Base-by-base conservation (phyloP, 225 moss, liverwort and hornwort species). In the Polytrichum commune region DNA sequence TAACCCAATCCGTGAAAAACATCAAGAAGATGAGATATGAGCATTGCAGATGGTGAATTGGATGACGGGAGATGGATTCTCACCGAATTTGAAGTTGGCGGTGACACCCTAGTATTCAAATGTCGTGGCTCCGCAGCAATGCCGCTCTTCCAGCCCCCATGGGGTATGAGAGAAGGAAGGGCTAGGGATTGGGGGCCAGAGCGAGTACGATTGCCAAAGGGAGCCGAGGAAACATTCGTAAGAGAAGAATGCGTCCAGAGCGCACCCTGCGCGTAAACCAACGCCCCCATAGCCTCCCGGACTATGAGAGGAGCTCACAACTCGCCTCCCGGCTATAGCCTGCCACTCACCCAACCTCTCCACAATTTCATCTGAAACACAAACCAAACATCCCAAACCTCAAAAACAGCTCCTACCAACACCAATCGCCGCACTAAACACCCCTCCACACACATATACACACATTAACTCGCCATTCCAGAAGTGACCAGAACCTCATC, bases 321-420 rank as follows among this genome's bases (percentile, higher is more conserved):
- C 19, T 6, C 46, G 53, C 46, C 5, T 46, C 46, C 46, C 46
- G 46, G 46, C 3, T 27, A 54, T 54, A 13, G 46, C 46, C 13
- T 53, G 18, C 23, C 13, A 35, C 27, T 53, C 53, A 63, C 54
- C 53, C 54, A 66, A 62, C 54, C 54, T 62, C 60, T 33, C 33
- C 19, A 63, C 75, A 62, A 78, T 76, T 75, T 84, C 84, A 85
- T 85, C 55, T 28, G 75, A 8, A 65, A 60, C 46, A 46, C 46
- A 13, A 46, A 46, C 0, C 46, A 13, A 13, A 46, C 46, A 46
- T 13, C 46, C 46, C 46, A 46, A 46, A 46, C 13, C 46, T 46
- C 46, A 46, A 46, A 46, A 46, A 0, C 46, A 13, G 46, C 46
- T 46, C 46, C 46, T 3, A 46, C 46, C 16, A 46, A 46, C 46